Evolutionary conservation across 2,329 filamentous ascomycete species (phyloP).

Genomic region (Trichoderma sp.): DNA sequence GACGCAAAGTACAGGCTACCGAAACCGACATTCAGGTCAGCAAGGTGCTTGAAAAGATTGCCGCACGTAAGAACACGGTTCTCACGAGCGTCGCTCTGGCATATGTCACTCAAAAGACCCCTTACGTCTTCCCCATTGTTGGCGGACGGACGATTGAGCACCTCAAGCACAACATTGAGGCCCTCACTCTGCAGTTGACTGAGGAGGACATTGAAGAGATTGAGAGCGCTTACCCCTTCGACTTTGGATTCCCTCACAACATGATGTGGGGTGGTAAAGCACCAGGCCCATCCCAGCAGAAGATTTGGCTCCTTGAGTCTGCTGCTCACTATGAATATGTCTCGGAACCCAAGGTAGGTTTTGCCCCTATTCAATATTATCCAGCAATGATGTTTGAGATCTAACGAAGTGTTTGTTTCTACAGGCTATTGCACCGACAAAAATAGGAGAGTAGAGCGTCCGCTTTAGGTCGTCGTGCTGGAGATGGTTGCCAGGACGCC

Average conservation of each 20-base stretch:
- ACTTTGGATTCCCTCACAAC: conserved; percentile 66
- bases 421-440: conserved; percentile 45
- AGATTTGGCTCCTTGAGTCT: conserved; percentile 48
- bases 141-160: conserved; percentile 71
- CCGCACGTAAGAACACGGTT: conserved; percentile 43
- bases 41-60: conserved; percentile 51
- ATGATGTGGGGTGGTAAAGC: conserved; percentile 51
- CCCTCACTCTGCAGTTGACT: conserved; percentile 60
- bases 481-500: conserved; percentile 35
- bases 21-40: conserved; percentile 56
- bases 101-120: conserved; percentile 71
- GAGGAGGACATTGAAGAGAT: conserved; percentile 66
- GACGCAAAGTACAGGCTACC: conserved; percentile 43
- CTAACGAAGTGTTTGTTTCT: background rate
- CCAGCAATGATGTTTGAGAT: background rate
- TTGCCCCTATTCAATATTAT: background rate
- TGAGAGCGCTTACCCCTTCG: conserved; percentile 62
- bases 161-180: conserved; percentile 69
- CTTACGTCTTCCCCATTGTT: conserved; percentile 73
- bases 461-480: conserved; percentile 35
- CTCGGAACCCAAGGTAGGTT: conserved; percentile 39
- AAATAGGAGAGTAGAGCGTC: conserved; percentile 45
- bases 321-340: conserved; percentile 56
- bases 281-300: conserved; percentile 39
- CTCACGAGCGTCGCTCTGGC: conserved; percentile 62